These are phyloP conservation scores for Sisymbrium irio DNA, from an alignment of 345 rosid species.

Conservation along the genomic window DNA sequence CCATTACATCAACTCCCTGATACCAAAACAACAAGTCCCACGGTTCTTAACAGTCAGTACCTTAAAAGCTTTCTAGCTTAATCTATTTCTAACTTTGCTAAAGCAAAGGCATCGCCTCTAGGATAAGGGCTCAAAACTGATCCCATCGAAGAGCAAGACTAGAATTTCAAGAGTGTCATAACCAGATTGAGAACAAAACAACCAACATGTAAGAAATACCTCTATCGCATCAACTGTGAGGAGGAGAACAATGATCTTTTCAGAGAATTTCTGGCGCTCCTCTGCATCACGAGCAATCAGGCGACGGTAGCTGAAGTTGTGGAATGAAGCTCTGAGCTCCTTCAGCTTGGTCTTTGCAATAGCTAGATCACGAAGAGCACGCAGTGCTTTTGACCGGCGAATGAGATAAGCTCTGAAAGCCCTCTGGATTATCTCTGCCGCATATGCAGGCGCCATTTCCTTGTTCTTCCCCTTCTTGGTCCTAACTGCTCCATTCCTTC, in stretches of 20 bases:
- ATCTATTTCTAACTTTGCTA: background rate
- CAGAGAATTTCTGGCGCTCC: slow-evolving; percentile 81
- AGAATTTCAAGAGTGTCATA: background rate
- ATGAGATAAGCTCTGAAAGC: slow-evolving; percentile 76
- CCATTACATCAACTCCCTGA: slow-evolving; percentile 86
- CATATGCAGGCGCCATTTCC: slow-evolving; percentile 74
- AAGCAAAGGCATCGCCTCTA: background rate
- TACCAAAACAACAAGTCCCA: slow-evolving; percentile 9
- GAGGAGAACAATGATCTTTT: slow-evolving; percentile 85
- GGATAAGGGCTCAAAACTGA: background rate
- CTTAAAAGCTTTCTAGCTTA: background rate
- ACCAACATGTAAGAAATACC: slow-evolving; percentile 44
- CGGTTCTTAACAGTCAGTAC: background rate
- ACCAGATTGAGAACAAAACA: background rate
- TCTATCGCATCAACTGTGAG: slow-evolving; percentile 94
- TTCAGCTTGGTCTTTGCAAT: slow-evolving; percentile 86
- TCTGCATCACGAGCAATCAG: slow-evolving; percentile 64
- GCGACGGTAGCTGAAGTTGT: slow-evolving; percentile 82
- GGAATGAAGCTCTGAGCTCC: slow-evolving; percentile 74
- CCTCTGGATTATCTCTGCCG: slow-evolving; percentile 79
- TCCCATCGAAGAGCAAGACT: background rate
- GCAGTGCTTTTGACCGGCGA: slow-evolving; percentile 73
- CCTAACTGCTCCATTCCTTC: slow-evolving; percentile 56
- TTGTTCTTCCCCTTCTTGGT: slow-evolving; percentile 68
- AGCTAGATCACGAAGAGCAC: slow-evolving; percentile 90